These are phyloP conservation scores for Uncinocarpus reesii DNA, from an alignment of 2,329 filamentous ascomycete species.

Conservation along the genomic window DNA sequence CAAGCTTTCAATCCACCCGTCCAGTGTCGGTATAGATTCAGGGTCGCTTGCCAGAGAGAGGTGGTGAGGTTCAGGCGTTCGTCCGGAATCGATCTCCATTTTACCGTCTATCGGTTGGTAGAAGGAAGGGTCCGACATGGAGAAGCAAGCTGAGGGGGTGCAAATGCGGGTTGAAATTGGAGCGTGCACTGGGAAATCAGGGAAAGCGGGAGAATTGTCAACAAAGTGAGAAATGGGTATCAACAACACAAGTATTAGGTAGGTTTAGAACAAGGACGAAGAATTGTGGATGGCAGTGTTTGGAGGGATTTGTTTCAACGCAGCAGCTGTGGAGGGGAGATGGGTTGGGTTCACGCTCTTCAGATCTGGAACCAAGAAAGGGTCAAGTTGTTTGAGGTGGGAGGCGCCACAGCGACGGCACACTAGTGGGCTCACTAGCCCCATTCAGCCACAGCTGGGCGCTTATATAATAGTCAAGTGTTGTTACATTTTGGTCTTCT, in stretches of 20 bases:
- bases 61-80: constrained; percentile 67
- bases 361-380: constrained; percentile 7
- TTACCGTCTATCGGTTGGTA: constrained; percentile 70
- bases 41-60: constrained; percentile 70
- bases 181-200: background rate
- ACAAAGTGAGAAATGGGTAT: constrained; percentile 9
- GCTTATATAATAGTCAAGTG: too few relatives aligned
- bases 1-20: constrained; percentile 96
- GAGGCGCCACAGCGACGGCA: constrained; percentile 1
- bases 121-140: constrained; percentile 13
- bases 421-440: background rate
- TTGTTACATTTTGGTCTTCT: too few relatives aligned
- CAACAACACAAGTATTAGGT: background rate
- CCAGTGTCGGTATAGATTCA: constrained; percentile 79
- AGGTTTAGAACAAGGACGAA: background rate
- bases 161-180: constrained; percentile 15
- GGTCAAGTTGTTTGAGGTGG: constrained; percentile 1
- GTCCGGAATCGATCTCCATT: constrained; percentile 90
- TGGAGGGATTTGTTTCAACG: background rate
- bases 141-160: background rate
- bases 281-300: background rate
- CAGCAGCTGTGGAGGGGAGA: constrained; percentile 7
- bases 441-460: background rate
- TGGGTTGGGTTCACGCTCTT: background rate
- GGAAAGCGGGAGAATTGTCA: background rate